Base-by-base conservation (phyloP, 78 protist genomes). In the Pelomyxa schiedti region DNA sequence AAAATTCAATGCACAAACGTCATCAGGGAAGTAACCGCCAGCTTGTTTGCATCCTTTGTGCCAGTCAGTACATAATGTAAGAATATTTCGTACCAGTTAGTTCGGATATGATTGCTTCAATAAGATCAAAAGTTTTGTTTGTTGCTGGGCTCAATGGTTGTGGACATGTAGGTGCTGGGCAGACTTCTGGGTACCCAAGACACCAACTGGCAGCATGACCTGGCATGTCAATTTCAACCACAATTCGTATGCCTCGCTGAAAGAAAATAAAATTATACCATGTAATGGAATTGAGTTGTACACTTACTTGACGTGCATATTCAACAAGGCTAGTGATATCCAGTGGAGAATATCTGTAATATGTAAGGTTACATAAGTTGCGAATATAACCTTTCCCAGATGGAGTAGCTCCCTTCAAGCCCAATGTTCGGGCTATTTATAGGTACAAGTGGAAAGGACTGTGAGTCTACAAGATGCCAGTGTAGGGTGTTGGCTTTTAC, bases 161-260 rank as follows among this genome's bases (percentile, higher is more conserved):
- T 7, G 29, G 52, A 81, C 92, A 91, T 28, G 53, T 1, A 2
- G 75, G 6, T 24, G 68, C 16, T 22, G 88, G 86, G 83, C 88
- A 82, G 52, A 83, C 43, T 42, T 71, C 68, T 35, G 89, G 84
- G 69, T 81, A 9, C 9, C 86, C 92, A 26, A 0, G 0, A 77
- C 94, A 77, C 94, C 86, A 83, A 8, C 75, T 0, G 29, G 52
- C 78, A 16, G 92, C 77, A 76, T 92, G 95, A 9, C 94, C 95
- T 2, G 95, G 92, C 9, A 66, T 53, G 82, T 89, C 92, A 24
- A 66, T 36, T 16, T 47, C 58, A 16, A 47, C 16, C 58, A 47
- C 16, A 16, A 47, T 16, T 16, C 58, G 58, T 16, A 47, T 16
- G 58, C 58, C 58, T 16, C 58, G 16, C 58, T 47, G 58, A 16